A percentile compares a stretch with the other conserved stretches of the same genome.
These are phyloP conservation scores for Beauveria bassiana DNA, from an alignment of 2,329 filamentous ascomycete species.

Conservation along the genomic window DNA sequence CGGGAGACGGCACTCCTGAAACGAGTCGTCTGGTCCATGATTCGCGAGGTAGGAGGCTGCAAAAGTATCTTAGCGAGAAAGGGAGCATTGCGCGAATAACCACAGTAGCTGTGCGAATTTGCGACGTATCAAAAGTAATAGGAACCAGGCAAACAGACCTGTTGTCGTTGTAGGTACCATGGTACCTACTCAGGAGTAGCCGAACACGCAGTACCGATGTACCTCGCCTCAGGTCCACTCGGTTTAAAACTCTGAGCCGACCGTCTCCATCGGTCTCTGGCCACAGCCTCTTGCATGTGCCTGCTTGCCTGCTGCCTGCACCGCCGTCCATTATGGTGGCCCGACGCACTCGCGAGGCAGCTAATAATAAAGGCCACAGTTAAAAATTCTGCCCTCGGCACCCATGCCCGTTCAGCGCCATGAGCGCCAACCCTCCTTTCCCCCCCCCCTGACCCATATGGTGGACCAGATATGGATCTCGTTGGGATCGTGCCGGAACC, in stretches of 20 bases:
- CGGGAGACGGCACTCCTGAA: background rate
- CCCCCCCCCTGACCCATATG: background rate
- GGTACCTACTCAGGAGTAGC: background rate
- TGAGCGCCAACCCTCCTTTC: background rate
- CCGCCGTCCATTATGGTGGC: background rate
- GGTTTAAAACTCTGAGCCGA: background rate
- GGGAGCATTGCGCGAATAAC: no score
- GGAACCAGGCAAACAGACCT: no score
- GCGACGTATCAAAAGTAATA: no score
- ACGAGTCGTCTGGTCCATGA: background rate
- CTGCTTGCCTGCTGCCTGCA: background rate
- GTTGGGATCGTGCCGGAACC: slow-evolving; percentile 10
- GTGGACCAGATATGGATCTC: slow-evolving; percentile 13
- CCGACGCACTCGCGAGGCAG: background rate
- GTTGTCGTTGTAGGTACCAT: no score
- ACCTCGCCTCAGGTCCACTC: background rate
- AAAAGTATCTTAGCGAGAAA: no score
- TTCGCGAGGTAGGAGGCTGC: background rate
- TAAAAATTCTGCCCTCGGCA: slow-evolving; percentile 1
- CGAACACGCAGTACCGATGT: background rate
- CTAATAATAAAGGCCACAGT: background rate
- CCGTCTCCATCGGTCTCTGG: background rate
- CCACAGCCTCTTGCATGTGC: slow-evolving; percentile 5
- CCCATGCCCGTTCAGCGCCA: background rate
- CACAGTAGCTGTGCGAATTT: no score